Percentiles rank a stretch among this genome's conserved stretches.
These are phyloP conservation scores for Trichoderma simmonsii DNA, from an alignment of 2,329 filamentous ascomycete species.

Conservation along the genomic window DNA sequence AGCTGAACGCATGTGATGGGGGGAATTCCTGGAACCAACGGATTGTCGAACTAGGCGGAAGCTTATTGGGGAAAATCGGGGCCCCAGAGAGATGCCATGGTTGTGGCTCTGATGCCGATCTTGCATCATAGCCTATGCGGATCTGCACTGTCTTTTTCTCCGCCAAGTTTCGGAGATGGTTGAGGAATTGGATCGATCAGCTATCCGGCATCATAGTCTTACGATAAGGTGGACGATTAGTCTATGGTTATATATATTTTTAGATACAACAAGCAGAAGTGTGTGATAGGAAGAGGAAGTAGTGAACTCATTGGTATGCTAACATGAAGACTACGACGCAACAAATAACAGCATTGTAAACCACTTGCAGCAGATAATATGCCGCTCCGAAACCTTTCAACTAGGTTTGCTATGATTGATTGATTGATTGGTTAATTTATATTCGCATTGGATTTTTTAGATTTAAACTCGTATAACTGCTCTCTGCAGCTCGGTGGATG, in stretches of 20 bases:
- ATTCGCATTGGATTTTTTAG: neutral
- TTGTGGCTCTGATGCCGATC: constrained; percentile 9
- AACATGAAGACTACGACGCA: neutral
- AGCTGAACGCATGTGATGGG: neutral
- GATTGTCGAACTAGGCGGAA: neutral
- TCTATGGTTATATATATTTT: neutral
- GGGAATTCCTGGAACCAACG: neutral
- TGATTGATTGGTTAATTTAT: neutral
- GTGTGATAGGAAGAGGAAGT: neutral
- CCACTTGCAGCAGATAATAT: neutral
- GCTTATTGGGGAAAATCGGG: constrained; percentile 4
- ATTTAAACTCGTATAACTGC: neutral
- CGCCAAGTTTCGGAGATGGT: neutral
- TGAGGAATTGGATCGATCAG: neutral
- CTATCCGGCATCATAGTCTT: neutral
- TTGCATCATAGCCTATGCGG: constrained; percentile 14
- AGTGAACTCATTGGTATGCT: neutral
- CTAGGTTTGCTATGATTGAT: neutral
- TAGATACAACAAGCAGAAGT: neutral
- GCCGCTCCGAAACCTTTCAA: neutral
- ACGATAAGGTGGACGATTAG: neutral
- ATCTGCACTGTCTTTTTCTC: neutral
- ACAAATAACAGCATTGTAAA: neutral
- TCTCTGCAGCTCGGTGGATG: neutral
- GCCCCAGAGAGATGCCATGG: neutral